Evolutionary conservation across 2,329 filamentous ascomycete genomes (phyloP).

Genomic region (Alternaria ethzedia): DNA sequence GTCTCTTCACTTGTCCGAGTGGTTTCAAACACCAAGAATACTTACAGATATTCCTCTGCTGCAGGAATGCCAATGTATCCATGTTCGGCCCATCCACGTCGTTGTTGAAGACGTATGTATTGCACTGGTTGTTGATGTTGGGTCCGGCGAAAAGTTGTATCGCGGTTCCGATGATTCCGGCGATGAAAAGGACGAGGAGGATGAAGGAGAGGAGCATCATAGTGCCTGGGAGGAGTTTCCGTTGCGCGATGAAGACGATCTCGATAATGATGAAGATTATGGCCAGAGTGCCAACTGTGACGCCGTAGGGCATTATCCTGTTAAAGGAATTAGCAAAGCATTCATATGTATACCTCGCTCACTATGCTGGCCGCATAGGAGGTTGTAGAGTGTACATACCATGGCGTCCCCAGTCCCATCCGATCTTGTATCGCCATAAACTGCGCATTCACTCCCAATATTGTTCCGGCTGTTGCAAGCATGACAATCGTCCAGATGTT

Average conservation of each 20-base stretch:
- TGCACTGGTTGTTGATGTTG: conserved; percentile 66
- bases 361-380: not conserved
- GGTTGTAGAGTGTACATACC: conserved; percentile 52
- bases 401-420: conserved; percentile 64
- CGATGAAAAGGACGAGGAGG: conserved; percentile 66
- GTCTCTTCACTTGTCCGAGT: not conserved
- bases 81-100: conserved; percentile 56
- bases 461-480: conserved; percentile 62
- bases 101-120: conserved; percentile 60
- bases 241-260: conserved; percentile 62
- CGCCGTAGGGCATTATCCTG: conserved; percentile 70
- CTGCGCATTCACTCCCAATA: conserved; percentile 66
- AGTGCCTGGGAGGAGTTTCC: conserved; percentile 63
- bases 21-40: not conserved
- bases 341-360: not conserved
- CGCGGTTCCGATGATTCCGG: conserved; percentile 67
- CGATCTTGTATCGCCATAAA: conserved; percentile 65
- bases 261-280: conserved; percentile 66
- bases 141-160: conserved; percentile 66
- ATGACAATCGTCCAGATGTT: conserved; percentile 71
- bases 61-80: conserved; percentile 66
- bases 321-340: not conserved
- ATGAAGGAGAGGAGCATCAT: conserved; percentile 68
- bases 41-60: conserved; percentile 68
- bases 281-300: conserved; percentile 63